A percentile compares a stretch with the other conserved stretches of the same genome.
phyloP scores from a whole-genome alignment of 805 yeast species.

The Kuraishia piskuri region DNA sequence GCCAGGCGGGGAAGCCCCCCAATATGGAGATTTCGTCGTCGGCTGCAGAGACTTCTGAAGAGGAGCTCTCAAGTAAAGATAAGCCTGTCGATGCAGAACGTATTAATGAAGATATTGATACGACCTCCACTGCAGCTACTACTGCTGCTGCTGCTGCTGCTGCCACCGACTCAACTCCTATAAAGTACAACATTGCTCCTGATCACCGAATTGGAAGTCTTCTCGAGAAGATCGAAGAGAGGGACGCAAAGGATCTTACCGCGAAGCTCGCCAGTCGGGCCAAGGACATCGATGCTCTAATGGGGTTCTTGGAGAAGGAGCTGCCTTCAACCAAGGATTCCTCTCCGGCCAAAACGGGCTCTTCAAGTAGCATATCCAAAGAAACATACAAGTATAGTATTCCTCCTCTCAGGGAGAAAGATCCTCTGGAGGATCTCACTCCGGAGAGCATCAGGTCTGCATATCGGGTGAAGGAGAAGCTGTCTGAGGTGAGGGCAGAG shows the following conservation, averaged over 20 bases:
- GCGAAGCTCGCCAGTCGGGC: constrained; percentile 7
- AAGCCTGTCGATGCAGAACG: too few species aligned
- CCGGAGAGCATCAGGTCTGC: neutral
- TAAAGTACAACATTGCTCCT: neutral
- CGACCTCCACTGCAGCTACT: too few species aligned
- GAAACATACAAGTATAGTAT: neutral
- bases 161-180: too few species aligned
- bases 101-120: too few species aligned
- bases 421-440: constrained; percentile 2
- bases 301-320: neutral
- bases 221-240: constrained; percentile 14
- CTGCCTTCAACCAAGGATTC: neutral
- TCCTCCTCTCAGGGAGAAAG: neutral
- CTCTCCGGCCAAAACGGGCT: neutral
- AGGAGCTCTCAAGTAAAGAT: too few species aligned
- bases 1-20: too few species aligned
- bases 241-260: neutral
- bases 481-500: neutral
- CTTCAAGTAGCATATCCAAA: neutral
- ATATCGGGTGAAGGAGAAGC: constrained; percentile 3
- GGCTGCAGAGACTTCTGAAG: too few species aligned
- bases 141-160: too few species aligned
- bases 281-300: constrained; percentile 3
- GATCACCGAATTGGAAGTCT: constrained; percentile 11
- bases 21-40: too few species aligned